Conservation (phyloP, 345 rosid genomes). For the Eucalyptus guilfoylei region DNA sequence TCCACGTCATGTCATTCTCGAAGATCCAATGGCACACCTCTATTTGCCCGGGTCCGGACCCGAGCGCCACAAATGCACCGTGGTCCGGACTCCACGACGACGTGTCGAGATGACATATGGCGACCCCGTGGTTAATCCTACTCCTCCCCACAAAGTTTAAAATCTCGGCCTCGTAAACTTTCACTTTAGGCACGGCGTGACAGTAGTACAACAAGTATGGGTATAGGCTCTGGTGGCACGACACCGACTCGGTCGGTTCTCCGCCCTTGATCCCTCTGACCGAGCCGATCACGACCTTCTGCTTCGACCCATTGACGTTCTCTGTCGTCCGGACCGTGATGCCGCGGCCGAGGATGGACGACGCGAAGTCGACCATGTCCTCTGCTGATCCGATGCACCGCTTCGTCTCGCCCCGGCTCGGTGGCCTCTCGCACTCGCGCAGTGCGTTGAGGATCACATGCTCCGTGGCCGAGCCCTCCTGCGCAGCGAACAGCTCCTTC, state of each 20-base stretch:
- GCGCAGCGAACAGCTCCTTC: slow-evolving; percentile 23
- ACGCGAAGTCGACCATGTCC: slow-evolving; percentile 66
- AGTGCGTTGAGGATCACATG: slow-evolving; percentile 22
- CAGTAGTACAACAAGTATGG: slow-evolving; percentile 63
- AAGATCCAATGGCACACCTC: slow-evolving; percentile 85
- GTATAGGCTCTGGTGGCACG: slow-evolving; percentile 74
- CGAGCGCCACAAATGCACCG: slow-evolving; percentile 58
- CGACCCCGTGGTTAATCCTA: slow-evolving; percentile 47
- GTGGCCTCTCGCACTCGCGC: slow-evolving; percentile 48
- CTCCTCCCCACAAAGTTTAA: slow-evolving; percentile 13
- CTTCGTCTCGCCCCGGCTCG: slow-evolving; percentile 58
- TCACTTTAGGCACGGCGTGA: slow-evolving; percentile 64
- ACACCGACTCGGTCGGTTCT: slow-evolving; percentile 38
- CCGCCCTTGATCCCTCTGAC: slow-evolving; percentile 55
- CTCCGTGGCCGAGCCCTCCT: slow-evolving; percentile 32
- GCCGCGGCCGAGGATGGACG: slow-evolving; percentile 24
- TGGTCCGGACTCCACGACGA: slow-evolving; percentile 60
- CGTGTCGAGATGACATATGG: slow-evolving; percentile 68
- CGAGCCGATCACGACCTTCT: slow-evolving; percentile 25
- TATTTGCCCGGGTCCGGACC: slow-evolving; percentile 43
- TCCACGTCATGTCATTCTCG: slow-evolving; percentile 70
- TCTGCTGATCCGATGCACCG: slow-evolving; percentile 51
- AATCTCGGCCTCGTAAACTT: slow-evolving; percentile 57
- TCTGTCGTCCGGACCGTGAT: slow-evolving; percentile 32
- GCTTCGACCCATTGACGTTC: slow-evolving; percentile 30